Percentiles rank a stretch among this genome's conserved stretches.
Evolutionary conservation across 176 grass and related monocot species (phyloP).

Genomic region (Carex parvula): DNA sequence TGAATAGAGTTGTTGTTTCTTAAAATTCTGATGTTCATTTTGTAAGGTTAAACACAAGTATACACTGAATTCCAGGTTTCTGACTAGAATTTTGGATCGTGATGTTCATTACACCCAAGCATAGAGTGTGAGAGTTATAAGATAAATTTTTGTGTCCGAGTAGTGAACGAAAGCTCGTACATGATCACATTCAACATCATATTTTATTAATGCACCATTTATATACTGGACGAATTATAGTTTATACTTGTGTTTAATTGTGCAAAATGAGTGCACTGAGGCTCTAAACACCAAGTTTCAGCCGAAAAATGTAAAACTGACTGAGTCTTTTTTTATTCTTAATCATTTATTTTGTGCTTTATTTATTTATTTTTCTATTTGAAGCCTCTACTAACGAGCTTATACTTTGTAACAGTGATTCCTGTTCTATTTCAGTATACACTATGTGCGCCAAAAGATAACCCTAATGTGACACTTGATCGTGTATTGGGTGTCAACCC

Average conservation of each 20-base stretch:
- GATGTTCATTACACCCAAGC: not conserved
- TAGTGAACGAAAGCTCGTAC: not conserved
- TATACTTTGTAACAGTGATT: constrained; percentile 83
- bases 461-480: constrained; percentile 55
- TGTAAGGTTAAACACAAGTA: not conserved
- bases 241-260: not conserved
- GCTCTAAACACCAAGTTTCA: not conserved
- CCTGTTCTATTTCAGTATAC: constrained; percentile 97
- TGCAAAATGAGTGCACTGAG: not conserved
- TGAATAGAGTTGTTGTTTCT: not conserved
- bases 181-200: constrained; percentile 1
- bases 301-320: not conserved
- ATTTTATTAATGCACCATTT: not conserved
- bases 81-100: not conserved
- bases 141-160: not conserved
- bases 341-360: constrained; percentile 17
- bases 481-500: constrained; percentile 78
- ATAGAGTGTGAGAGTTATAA: not conserved
- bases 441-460: constrained; percentile 62
- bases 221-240: not conserved
- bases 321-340: not conserved
- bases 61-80: not conserved
- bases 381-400: constrained; percentile 40
- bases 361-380: not conserved
- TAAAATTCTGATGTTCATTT: not conserved